Evolutionary conservation across 2,329 filamentous ascomycete species (phyloP).

Genomic region (Clonostachys chloroleuca): DNA sequence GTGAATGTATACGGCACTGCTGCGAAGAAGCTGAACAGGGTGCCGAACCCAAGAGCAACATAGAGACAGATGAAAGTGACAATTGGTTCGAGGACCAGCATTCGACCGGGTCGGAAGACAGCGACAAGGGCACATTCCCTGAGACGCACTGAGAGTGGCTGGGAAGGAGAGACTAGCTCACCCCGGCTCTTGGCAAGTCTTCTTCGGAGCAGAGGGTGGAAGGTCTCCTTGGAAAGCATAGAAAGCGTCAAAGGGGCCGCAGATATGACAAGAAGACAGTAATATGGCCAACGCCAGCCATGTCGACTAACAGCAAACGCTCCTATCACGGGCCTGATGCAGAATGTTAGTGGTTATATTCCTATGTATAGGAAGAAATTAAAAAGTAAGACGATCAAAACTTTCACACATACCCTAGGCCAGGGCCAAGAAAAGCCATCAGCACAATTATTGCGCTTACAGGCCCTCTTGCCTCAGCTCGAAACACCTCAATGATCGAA

Average conservation of each 20-base stretch:
- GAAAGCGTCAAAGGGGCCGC: constrained; percentile 18
- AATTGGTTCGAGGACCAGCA: constrained; percentile 60
- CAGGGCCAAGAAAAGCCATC: constrained; percentile 48
- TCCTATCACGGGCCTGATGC: constrained; percentile 37
- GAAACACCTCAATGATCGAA: constrained; percentile 43
- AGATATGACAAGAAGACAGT: constrained; percentile 37
- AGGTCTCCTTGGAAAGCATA: constrained; percentile 48
- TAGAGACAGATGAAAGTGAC: constrained; percentile 51
- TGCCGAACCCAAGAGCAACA: constrained; percentile 43
- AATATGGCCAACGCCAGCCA: constrained; percentile 47
- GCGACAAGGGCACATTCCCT: constrained; percentile 31
- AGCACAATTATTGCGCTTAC: constrained; percentile 40
- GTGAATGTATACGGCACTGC: constrained; percentile 43
- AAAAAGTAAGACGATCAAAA: too few relatives aligned
- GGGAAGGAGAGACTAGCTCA: constrained; percentile 11
- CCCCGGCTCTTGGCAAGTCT: constrained; percentile 28
- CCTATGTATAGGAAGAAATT: too few relatives aligned
- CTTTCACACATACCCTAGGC: constrained; percentile 27
- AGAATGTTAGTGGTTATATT: too few relatives aligned
- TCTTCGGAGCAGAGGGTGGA: constrained; percentile 43
- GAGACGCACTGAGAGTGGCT: constrained; percentile 15
- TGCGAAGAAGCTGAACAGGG: constrained; percentile 48
- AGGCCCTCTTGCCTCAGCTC: constrained; percentile 30
- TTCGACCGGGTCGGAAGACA: constrained; percentile 45
- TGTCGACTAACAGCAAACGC: constrained; percentile 38